Conservation (phyloP, 2,329 filamentous ascomycete species). For the Teratosphaeria viscida region DNA sequence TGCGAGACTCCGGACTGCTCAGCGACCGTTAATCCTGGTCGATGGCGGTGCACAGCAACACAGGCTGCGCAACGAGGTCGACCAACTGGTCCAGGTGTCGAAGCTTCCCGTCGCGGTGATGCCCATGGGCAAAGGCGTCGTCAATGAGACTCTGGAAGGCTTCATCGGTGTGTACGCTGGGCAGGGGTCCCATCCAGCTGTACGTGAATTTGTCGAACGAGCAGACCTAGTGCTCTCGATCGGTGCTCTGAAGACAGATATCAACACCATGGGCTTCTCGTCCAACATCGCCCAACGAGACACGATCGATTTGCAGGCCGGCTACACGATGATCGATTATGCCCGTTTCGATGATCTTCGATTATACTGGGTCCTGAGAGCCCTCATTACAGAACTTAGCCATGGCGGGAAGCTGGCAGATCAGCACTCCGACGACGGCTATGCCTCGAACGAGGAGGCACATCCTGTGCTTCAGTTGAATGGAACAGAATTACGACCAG, state of each 20-base stretch:
- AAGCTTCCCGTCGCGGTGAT: slow-evolving; percentile 75
- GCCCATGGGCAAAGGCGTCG: slow-evolving; percentile 78
- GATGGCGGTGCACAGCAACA: neutral
- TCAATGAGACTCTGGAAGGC: slow-evolving; percentile 57
- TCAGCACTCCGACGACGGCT: neutral
- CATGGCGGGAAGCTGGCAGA: neutral
- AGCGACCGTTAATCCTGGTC: neutral
- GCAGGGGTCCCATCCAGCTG: slow-evolving; percentile 40
- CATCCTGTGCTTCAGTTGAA: neutral
- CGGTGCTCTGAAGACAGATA: slow-evolving; percentile 62
- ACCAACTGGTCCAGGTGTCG: slow-evolving; percentile 61
- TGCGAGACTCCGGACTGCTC: neutral
- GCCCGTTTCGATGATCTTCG: neutral
- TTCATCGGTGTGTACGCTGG: slow-evolving; percentile 78
- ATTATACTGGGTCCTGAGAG: neutral
- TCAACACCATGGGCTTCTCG: slow-evolving; percentile 50
- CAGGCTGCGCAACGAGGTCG: slow-evolving; percentile 46
- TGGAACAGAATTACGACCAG: neutral
- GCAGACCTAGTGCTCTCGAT: slow-evolving; percentile 62
- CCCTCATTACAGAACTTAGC: neutral
- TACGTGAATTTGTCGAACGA: neutral
- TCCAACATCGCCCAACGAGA: neutral
- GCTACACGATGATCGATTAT: neutral
- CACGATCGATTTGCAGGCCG: neutral
- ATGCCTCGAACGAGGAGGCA: neutral